These are phyloP conservation scores for Phytophthora syringae DNA, from an alignment of 352 stramenopile genomes.

Conservation along the genomic window DNA sequence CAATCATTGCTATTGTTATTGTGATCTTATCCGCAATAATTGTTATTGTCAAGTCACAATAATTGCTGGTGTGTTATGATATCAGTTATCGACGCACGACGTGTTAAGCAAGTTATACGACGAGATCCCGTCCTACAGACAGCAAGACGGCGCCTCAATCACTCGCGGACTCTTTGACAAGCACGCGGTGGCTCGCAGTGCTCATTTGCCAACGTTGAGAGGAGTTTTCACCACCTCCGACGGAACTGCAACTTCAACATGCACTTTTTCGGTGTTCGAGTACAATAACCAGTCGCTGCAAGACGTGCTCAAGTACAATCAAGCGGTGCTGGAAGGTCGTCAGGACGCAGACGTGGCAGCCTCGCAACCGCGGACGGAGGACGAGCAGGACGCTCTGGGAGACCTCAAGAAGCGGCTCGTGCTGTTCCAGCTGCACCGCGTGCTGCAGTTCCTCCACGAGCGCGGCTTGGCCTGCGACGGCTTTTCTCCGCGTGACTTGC, in stretches of 20 bases:
- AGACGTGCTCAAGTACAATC: constrained; percentile 80
- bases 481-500: constrained; percentile 49
- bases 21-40: constrained; percentile 4
- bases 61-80: constrained; percentile 2
- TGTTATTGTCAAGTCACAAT: neutral
- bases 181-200: constrained; percentile 30
- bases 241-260: constrained; percentile 19
- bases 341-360: constrained; percentile 14
- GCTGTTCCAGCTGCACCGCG: constrained; percentile 63
- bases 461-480: constrained; percentile 46
- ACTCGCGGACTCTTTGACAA: constrained; percentile 34
- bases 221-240: constrained; percentile 37
- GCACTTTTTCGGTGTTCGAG: constrained; percentile 63
- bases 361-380: constrained; percentile 21
- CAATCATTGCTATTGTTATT: constrained; percentile 11
- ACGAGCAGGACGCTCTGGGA: constrained; percentile 35
- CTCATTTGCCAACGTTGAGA: constrained; percentile 45
- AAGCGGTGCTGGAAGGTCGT: constrained; percentile 50
- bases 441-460: constrained; percentile 56
- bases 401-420: constrained; percentile 76
- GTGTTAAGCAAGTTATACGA: constrained; percentile 60
- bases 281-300: constrained; percentile 73
- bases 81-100: constrained; percentile 27
- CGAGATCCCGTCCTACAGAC: constrained; percentile 51
- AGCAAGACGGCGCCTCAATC: constrained; percentile 9